Conservation (phyloP, 495 filamentous ascomycete species). For the Penicillium ochrochloron region DNA sequence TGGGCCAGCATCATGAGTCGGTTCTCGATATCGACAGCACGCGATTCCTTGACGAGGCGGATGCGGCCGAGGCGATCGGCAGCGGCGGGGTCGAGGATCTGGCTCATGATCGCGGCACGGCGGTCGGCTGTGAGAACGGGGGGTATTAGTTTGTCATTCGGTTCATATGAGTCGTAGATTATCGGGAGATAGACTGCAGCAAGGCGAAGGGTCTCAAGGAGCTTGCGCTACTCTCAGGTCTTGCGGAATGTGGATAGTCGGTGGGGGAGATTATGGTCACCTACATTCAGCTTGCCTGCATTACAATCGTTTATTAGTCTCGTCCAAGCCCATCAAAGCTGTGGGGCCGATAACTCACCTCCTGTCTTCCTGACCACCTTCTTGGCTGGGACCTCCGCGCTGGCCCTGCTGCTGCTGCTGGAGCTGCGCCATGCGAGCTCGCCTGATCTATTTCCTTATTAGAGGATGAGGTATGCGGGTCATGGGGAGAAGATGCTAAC, state of each 20-base stretch:
- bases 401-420: slow-evolving; percentile 67
- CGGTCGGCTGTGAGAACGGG: slow-evolving; percentile 38
- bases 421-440: slow-evolving; percentile 88
- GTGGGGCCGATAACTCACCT: slow-evolving; percentile 50
- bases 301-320: slow-evolving; percentile 1
- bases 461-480: slow-evolving; percentile 12
- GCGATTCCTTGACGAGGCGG: slow-evolving; percentile 90
- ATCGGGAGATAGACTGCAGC: background rate
- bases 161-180: background rate
- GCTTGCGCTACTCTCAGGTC: background rate
- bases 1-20: slow-evolving; percentile 89
- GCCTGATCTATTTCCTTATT: slow-evolving; percentile 67
- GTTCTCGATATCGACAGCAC: slow-evolving; percentile 90
- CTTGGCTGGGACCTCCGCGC: slow-evolving; percentile 50
- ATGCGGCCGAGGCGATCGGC: slow-evolving; percentile 93
- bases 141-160: background rate
- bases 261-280: slow-evolving; percentile 15
- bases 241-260: slow-evolving; percentile 10
- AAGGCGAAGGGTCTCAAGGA: background rate
- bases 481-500: slow-evolving; percentile 42
- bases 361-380: slow-evolving; percentile 63
- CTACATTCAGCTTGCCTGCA: slow-evolving; percentile 71
- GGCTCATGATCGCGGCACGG: slow-evolving; percentile 77
- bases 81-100: slow-evolving; percentile 93
- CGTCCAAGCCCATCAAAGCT: background rate